Evolutionary conservation across 345 rosid genomes (phyloP).

Genomic region (Pelargonium nanum): DNA sequence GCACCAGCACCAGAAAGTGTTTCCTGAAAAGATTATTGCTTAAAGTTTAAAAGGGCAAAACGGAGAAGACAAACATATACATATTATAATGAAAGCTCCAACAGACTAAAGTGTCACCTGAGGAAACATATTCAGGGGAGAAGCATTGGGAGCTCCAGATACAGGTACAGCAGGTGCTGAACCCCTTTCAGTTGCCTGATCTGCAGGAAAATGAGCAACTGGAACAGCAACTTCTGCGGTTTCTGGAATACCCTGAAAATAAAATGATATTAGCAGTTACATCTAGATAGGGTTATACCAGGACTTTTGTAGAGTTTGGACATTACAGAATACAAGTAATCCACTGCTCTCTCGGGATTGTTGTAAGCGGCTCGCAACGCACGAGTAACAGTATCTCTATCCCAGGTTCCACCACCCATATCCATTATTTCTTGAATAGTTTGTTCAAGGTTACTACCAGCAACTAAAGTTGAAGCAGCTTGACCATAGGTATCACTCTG

Average conservation of each 20-base stretch:
- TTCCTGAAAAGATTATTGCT: slow-evolving; percentile 37
- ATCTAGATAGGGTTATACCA: background rate
- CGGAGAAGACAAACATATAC: background rate
- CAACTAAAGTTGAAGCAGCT: slow-evolving; percentile 84
- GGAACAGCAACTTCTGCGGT: slow-evolving; percentile 70
- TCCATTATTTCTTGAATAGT: slow-evolving; percentile 82
- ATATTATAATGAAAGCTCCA: background rate
- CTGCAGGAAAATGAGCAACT: slow-evolving; percentile 33
- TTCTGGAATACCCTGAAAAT: slow-evolving; percentile 82
- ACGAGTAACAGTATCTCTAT: slow-evolving; percentile 77
- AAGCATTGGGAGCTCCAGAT: slow-evolving; percentile 77
- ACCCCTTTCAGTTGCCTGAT: slow-evolving; percentile 45
- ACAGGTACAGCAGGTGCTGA: slow-evolving; percentile 38
- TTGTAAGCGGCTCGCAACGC: slow-evolving; percentile 98
- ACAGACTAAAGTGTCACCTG: slow-evolving; percentile 41
- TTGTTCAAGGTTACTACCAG: slow-evolving; percentile 61
- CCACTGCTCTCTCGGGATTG: slow-evolving; percentile 99
- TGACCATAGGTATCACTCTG: slow-evolving; percentile 50
- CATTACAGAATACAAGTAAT: slow-evolving; percentile 80
- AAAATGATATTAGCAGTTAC: slow-evolving; percentile 14
- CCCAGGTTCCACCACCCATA: slow-evolving; percentile 96
- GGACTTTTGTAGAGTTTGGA: background rate
- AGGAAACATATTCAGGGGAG: slow-evolving; percentile 94
- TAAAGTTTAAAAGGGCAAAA: slow-evolving; percentile 2
- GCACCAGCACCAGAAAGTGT: slow-evolving; percentile 45